A percentile compares a stretch with the other conserved stretches of the same genome.
Conservation (phyloP, 2,329 filamentous ascomycete genomes). For the Cadophora luteo-olivacea region DNA sequence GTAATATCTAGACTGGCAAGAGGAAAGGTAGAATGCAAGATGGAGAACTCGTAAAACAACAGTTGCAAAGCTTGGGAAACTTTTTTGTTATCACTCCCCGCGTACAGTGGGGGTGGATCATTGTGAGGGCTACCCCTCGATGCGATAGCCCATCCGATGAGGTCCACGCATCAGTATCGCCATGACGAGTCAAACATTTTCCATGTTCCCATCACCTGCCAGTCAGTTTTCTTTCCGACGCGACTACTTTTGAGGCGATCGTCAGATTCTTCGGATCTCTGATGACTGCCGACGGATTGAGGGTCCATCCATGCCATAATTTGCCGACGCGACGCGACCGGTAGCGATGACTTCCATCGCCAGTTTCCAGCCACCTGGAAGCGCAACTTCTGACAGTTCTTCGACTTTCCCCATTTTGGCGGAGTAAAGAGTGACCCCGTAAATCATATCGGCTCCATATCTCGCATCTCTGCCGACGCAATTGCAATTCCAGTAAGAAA, state of each 20-base stretch:
- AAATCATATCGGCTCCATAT: not conserved
- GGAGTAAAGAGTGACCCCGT: not conserved
- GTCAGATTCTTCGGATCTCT: not conserved
- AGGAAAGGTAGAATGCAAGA: not conserved
- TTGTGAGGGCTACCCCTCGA: not conserved
- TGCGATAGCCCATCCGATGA: not conserved
- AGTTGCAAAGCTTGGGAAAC: not conserved
- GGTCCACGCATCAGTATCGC: not conserved
- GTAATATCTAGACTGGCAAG: not conserved
- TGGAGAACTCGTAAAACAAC: not conserved
- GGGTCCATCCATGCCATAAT: not conserved
- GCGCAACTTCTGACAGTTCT: not conserved
- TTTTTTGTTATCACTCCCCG: not conserved
- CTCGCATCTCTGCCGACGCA: not conserved
- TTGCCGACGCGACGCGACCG: constrained; percentile 5
- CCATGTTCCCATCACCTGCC: not conserved
- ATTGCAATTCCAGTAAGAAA: not conserved
- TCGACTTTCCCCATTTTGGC: not conserved
- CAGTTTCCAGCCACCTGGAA: not conserved
- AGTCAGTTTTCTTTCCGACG: not conserved
- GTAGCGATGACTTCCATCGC: not conserved
- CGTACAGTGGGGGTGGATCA: constrained; percentile 3
- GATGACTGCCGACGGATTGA: not conserved
- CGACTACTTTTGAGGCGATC: not conserved
- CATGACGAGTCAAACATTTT: not conserved